A percentile compares a stretch with the other conserved stretches of the same genome.
phyloP scores from a whole-genome alignment of 257 asterid species.

The Datura wrightii region DNA sequence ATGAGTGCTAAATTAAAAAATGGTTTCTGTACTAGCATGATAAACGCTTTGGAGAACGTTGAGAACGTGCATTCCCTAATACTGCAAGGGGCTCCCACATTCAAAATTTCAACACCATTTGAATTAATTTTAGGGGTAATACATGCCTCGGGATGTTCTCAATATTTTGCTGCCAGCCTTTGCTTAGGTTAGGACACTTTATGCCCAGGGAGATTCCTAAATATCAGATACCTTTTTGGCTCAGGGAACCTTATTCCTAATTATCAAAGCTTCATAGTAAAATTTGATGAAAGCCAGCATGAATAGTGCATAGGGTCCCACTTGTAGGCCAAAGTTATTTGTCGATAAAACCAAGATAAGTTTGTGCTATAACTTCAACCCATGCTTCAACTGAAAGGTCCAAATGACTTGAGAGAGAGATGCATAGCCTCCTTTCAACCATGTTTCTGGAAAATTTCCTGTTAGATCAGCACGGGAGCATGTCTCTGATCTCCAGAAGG shows the following conservation, averaged over 20 bases:
- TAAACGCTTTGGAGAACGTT: constrained; percentile 3
- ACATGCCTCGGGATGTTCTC: background rate
- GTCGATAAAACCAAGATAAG: constrained; percentile 15
- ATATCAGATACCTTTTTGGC: background rate
- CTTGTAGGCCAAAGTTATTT: background rate
- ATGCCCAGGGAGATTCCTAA: background rate
- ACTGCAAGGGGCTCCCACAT: background rate
- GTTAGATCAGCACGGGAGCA: background rate
- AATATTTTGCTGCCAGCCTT: background rate
- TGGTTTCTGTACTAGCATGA: background rate
- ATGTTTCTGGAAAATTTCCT: background rate
- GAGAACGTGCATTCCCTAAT: constrained; percentile 13
- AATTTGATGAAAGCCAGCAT: background rate
- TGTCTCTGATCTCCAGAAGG: constrained; percentile 7
- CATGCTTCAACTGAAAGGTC: constrained; percentile 16
- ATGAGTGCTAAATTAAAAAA: background rate
- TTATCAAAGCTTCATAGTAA: background rate
- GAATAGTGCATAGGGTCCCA: constrained; percentile 12
- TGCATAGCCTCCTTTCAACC: background rate
- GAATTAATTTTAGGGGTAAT: constrained; percentile 3
- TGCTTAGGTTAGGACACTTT: background rate
- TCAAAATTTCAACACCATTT: background rate
- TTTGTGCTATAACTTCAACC: background rate
- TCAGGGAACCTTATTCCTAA: background rate
- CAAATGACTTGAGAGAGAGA: background rate